Evolutionary conservation across 768 basidiomycete species (phyloP), one percentile per base, ranked within the genome.

Genomic region (Suillus tomentosus): DNA sequence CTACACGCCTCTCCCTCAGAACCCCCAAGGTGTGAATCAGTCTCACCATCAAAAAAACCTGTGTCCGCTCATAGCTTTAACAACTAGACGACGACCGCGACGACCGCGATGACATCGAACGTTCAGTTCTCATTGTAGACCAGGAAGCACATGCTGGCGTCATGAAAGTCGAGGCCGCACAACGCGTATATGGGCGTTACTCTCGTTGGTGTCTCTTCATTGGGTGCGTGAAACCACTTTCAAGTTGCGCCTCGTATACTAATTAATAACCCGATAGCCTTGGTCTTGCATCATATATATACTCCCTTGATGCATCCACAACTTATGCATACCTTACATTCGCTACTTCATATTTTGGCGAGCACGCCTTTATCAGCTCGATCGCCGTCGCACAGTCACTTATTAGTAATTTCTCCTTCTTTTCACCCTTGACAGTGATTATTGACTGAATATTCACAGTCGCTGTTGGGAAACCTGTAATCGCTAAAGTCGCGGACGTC

Each of bases 401-500:
- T 51, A 86, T 87, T 60, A 70, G 86, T 88, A 58, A 42, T 80
- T 74, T 45, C 58, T 42, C n/a, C 15, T 24, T 17, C 63, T 63
- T 51, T 65, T 50, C 37, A 2, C 11, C 0, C 17, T 10, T n/a
- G 8, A 22, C 37, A 1, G 4, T 42, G 3, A 62, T 70, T 68
- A 34, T 73, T 65, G 56, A 69, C 51, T 53, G 27, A 37, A 50
- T 36, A 6, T 72, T 27, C 65, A 70, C 71, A 71, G 78, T 81
- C 63, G 83, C 81, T 45, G 79, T 84, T 31, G 79, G 79, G 24
- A 91, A 91, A 76, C 90, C 91, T 1, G 79, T 89, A 43, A 85
- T 90, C 66, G 90, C 91, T 1, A 91, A 91, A 74, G 73, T 91
- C 47, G 85, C 90, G 10, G 90, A 92, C 72, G 85, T 89, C 9